Evolutionary conservation across 441 rosid species (phyloP).

Genomic region (Gossypium aridum): DNA sequence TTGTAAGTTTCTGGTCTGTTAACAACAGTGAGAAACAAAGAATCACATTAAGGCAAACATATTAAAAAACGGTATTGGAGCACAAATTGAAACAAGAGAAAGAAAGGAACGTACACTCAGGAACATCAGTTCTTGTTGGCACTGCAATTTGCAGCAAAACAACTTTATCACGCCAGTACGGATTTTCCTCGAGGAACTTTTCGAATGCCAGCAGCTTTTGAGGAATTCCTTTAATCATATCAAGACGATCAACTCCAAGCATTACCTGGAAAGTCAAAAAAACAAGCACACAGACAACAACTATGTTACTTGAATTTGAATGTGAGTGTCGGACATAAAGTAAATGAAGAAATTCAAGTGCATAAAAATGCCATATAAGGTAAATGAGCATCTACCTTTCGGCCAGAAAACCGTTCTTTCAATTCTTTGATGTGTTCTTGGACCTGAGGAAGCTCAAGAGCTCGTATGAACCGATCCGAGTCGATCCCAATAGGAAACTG

Average conservation of each 20-base stretch:
- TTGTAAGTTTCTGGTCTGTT: slow-evolving; percentile 96
- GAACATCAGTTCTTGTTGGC: slow-evolving; percentile 99
- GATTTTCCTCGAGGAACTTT: slow-evolving; percentile 95
- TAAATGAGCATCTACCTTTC: slow-evolving; percentile 42
- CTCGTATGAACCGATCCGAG: slow-evolving; percentile 76
- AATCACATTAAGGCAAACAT: background rate
- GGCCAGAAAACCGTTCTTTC: slow-evolving; percentile 87
- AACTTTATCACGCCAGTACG: slow-evolving; percentile 90
- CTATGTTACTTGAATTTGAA: background rate
- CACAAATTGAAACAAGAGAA: slow-evolving; percentile 8
- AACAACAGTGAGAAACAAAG: background rate
- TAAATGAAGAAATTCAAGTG: background rate
- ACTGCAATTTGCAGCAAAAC: slow-evolving; percentile 97
- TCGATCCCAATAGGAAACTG: slow-evolving; percentile 99
- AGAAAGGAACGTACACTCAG: slow-evolving; percentile 69
- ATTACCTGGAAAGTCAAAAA: slow-evolving; percentile 53
- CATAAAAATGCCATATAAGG: background rate
- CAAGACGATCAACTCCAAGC: slow-evolving; percentile 98
- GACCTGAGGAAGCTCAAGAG: slow-evolving; percentile 57
- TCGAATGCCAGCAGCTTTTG: slow-evolving; percentile 97
- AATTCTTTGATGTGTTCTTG: slow-evolving; percentile 75
- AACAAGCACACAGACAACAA: background rate
- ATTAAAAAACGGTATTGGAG: background rate
- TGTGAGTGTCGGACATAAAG: background rate
- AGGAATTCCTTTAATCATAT: slow-evolving; percentile 99